These are phyloP conservation scores for Straminergon stramineum DNA, from an alignment of 225 moss, liverwort and hornwort genomes.

Conservation along the genomic window DNA sequence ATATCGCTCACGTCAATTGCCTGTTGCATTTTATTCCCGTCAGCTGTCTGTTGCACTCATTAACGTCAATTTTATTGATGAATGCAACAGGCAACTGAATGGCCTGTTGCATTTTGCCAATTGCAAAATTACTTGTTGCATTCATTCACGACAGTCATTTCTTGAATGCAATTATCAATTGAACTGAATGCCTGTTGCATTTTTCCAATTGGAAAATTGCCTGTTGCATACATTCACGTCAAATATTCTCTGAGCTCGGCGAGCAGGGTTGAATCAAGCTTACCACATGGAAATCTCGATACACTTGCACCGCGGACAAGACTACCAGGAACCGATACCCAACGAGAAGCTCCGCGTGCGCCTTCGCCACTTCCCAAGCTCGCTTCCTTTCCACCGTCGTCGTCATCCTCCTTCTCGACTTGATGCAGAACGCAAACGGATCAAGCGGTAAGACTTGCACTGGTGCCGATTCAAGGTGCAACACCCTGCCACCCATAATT, in stretches of 20 bases:
- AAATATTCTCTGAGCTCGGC: neutral
- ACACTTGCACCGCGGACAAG: conserved; percentile 1
- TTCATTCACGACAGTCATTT: neutral
- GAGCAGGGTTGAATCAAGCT: neutral
- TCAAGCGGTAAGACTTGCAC: neutral
- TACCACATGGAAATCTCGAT: conserved; percentile 21
- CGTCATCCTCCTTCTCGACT: conserved; percentile 9
- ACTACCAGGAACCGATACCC: neutral
- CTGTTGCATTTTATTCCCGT: neutral
- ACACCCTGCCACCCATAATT: neutral
- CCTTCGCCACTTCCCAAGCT: neutral
- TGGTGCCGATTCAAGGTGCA: neutral
- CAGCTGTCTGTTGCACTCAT: neutral
- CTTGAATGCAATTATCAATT: neutral
- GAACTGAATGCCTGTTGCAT: neutral
- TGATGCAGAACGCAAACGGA: conserved; percentile 6
- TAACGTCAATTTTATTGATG: too few relatives aligned
- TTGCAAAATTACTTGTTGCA: neutral
- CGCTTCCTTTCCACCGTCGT: neutral
- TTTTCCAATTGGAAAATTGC: neutral
- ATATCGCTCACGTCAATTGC: neutral
- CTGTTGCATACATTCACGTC: neutral
- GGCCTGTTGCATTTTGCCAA: neutral
- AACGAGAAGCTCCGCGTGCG: neutral
- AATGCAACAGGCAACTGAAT: too few relatives aligned